Percentiles rank a stretch among this genome's conserved stretches.
These are phyloP conservation scores for Candida maris DNA, from an alignment of 805 yeast genomes.

Conservation along the genomic window DNA sequence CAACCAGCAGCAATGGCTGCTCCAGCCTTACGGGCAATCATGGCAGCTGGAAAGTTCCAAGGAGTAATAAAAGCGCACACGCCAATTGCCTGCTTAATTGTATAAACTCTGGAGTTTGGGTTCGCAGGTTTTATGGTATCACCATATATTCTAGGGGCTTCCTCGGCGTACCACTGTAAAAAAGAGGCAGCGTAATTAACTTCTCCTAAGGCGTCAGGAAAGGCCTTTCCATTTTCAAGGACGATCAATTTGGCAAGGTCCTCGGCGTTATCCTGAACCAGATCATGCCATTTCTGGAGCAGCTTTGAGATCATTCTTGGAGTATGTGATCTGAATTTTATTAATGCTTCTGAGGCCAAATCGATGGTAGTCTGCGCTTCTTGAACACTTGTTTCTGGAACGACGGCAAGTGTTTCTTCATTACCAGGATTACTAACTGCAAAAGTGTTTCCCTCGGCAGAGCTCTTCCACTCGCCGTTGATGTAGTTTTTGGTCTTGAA, in stretches of 20 bases:
- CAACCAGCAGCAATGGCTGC: slow-evolving; percentile 81
- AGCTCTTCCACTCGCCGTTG: slow-evolving; percentile 66
- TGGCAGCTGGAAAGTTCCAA: slow-evolving; percentile 80
- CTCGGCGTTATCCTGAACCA: slow-evolving; percentile 45
- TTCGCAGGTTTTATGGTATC: slow-evolving; percentile 47
- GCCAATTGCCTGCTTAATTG: slow-evolving; percentile 61
- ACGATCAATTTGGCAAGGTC: slow-evolving; percentile 53
- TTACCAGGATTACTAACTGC: slow-evolving; percentile 54
- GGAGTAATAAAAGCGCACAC: slow-evolving; percentile 74
- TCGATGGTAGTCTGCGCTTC: slow-evolving; percentile 53
- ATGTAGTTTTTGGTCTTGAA: slow-evolving; percentile 35
- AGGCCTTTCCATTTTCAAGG: slow-evolving; percentile 55
- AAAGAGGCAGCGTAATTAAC: slow-evolving; percentile 51
- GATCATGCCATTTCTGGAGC: slow-evolving; percentile 44
- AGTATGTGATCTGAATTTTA: slow-evolving; percentile 45
- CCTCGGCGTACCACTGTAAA: slow-evolving; percentile 66
- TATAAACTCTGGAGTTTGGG: slow-evolving; percentile 49
- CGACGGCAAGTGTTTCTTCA: slow-evolving; percentile 46
- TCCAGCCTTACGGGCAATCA: slow-evolving; percentile 69
- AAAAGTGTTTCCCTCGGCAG: slow-evolving; percentile 49
- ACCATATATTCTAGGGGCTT: slow-evolving; percentile 64
- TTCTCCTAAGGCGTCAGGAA: slow-evolving; percentile 53
- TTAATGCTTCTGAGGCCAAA: slow-evolving; percentile 48
- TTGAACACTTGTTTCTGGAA: slow-evolving; percentile 46
- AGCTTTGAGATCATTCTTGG: slow-evolving; percentile 38